phyloP scores from a whole-genome alignment of 1,139 yeast species.

The Suhomyces chickasaworum region DNA sequence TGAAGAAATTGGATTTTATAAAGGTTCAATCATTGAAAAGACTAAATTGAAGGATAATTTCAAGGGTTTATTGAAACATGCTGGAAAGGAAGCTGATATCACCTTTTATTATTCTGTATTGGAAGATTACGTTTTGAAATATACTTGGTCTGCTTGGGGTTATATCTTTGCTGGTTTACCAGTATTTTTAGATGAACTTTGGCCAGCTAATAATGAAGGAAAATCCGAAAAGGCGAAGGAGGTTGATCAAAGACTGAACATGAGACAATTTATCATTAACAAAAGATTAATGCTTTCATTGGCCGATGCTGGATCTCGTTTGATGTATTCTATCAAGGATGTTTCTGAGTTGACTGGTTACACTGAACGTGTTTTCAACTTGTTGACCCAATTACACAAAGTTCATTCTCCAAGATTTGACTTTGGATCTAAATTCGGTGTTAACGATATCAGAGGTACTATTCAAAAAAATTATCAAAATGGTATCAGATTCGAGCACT shows the following conservation, averaged over 20 bases:
- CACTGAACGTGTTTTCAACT: conserved; percentile 80
- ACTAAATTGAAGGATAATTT: conserved; percentile 64
- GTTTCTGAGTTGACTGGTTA: conserved; percentile 90
- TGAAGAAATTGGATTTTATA: conserved; percentile 93
- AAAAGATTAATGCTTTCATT: conserved; percentile 86
- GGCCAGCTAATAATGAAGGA: conserved; percentile 29
- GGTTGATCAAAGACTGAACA: conserved; percentile 53
- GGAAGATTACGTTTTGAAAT: conserved; percentile 86
- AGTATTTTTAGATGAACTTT: conserved; percentile 54
- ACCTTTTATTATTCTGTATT: conserved; percentile 64
- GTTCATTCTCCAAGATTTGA: conserved; percentile 74
- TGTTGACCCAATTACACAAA: conserved; percentile 75
- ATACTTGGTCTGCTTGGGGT: conserved; percentile 95
- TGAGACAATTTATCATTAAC: conserved; percentile 89
- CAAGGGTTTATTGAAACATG: conserved; percentile 49
- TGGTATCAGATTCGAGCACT: conserved; percentile 80
- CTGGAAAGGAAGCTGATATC: conserved; percentile 51
- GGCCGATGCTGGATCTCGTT: conserved; percentile 95
- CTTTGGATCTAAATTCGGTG: conserved; percentile 59
- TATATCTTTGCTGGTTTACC: conserved; percentile 89
- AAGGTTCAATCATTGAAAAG: conserved; percentile 85
- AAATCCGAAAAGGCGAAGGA: conserved; percentile 11
- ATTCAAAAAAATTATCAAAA: conserved; percentile 69
- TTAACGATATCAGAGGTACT: conserved; percentile 71
- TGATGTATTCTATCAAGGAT: conserved; percentile 94